A percentile compares a stretch with the other conserved stretches of the same genome.
Evolutionary conservation across 1,284 basidiomycete species (phyloP).

Genomic region (Irpex sp.): DNA sequence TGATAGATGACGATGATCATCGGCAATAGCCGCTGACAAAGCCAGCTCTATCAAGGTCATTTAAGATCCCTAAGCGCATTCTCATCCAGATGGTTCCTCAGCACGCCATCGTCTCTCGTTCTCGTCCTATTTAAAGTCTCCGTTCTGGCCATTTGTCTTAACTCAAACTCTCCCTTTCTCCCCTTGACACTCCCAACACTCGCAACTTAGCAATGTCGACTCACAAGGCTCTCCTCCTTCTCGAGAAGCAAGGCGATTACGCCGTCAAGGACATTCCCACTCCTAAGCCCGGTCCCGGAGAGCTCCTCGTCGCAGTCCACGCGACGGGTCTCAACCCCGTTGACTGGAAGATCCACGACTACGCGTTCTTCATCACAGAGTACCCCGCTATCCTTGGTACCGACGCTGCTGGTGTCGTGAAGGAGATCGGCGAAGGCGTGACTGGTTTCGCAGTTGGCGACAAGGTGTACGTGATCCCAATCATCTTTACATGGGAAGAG

Average conservation of each 20-base stretch:
- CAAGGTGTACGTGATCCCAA: conserved; percentile 38
- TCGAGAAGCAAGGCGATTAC: not conserved
- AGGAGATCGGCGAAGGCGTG: conserved; percentile 48
- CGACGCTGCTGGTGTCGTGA: conserved; percentile 55
- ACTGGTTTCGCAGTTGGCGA: conserved; percentile 48
- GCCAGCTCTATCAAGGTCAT: no score
- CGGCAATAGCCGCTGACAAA: no score
- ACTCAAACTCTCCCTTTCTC: no score
- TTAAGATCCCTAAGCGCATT: no score
- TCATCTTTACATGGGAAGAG: not conserved
- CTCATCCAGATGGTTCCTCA: no score
- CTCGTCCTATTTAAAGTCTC: no score
- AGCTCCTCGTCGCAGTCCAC: conserved; percentile 9
- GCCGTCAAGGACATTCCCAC: not conserved
- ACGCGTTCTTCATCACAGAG: conserved; percentile 21
- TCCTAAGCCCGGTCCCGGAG: conserved; percentile 4
- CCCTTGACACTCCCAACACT: no score
- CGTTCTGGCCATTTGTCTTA: no score
- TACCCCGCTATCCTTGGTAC: conserved; percentile 46
- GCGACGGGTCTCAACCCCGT: conserved; percentile 9
- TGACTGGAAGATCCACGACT: conserved; percentile 27
- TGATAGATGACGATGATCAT: no score
- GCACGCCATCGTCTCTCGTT: no score
- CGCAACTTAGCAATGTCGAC: not conserved
- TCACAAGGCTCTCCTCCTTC: conserved; percentile 9